These are phyloP conservation scores for Corylus avellana DNA, from an alignment of 306 rosid genomes.

Conservation along the genomic window DNA sequence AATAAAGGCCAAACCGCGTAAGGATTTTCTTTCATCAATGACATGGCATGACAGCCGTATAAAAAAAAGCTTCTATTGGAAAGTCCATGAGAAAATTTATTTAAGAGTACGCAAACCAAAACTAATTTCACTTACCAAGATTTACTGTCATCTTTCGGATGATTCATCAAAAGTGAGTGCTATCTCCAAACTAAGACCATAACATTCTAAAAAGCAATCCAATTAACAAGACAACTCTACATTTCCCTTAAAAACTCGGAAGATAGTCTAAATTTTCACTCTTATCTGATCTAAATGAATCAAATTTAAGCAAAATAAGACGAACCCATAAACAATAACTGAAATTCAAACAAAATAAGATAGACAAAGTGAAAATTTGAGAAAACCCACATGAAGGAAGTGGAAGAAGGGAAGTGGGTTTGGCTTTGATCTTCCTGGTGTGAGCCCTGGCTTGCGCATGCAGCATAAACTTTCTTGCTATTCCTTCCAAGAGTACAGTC, in stretches of 20 bases:
- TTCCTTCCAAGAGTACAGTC: neutral
- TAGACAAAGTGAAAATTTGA: neutral
- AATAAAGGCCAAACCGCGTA: too few species aligned
- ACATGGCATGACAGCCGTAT: neutral
- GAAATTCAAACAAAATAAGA: neutral
- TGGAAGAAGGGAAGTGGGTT: neutral
- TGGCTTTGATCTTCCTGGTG: neutral
- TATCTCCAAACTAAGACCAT: neutral
- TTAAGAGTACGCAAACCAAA: neutral
- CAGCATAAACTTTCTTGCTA: conserved; percentile 2
- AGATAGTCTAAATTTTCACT: neutral
- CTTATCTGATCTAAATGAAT: neutral
- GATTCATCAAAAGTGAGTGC: neutral
- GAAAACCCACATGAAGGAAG: conserved; percentile 30
- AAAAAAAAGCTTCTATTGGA: neutral
- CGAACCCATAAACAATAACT: neutral
- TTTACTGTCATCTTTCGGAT: neutral
- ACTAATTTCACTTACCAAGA: neutral
- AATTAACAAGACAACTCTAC: neutral
- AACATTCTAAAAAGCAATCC: neutral
- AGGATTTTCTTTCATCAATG: neutral
- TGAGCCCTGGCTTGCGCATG: neutral
- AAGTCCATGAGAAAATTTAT: neutral
- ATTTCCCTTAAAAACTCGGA: neutral
- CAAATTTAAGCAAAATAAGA: neutral